These are phyloP conservation scores for Hanseniaspora gamundiae DNA, from an alignment of 1,139 yeast species.

Conservation along the genomic window DNA sequence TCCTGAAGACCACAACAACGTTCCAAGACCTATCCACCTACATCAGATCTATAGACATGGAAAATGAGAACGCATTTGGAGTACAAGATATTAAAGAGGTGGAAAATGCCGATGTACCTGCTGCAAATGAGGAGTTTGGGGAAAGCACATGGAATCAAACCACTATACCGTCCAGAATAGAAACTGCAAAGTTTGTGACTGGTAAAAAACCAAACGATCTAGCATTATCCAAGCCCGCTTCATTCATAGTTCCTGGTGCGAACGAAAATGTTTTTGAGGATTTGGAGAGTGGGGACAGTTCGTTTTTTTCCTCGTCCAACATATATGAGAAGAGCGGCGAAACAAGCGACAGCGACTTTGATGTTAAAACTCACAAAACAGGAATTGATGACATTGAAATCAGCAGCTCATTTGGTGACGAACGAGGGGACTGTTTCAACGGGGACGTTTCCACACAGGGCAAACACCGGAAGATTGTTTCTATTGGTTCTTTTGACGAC, in stretches of 20 bases:
- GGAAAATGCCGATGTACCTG: no score
- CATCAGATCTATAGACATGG: not conserved
- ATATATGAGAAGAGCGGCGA: not conserved
- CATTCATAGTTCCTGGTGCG: not conserved
- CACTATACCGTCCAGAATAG: not conserved
- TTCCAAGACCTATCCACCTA: conserved; percentile 5
- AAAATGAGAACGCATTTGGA: not conserved
- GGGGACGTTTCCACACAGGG: not conserved
- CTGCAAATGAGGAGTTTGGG: not conserved
- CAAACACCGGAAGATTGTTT: conserved; percentile 17
- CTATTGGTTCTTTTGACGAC: conserved; percentile 19
- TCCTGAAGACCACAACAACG: conserved; percentile 4
- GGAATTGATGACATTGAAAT: not conserved
- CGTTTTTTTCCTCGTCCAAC: not conserved
- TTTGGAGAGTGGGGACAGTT: not conserved
- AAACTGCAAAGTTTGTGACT: not conserved
- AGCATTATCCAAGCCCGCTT: not conserved
- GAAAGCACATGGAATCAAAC: not conserved
- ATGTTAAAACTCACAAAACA: not conserved
- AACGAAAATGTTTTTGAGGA: not conserved
- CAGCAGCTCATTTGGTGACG: not conserved
- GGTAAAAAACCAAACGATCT: not conserved
- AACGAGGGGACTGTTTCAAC: not conserved
- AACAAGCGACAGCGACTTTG: not conserved
- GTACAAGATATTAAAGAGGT: not conserved